Base-by-base conservation (phyloP, 306 rosid species). In the Fagus sylvatica region DNA sequence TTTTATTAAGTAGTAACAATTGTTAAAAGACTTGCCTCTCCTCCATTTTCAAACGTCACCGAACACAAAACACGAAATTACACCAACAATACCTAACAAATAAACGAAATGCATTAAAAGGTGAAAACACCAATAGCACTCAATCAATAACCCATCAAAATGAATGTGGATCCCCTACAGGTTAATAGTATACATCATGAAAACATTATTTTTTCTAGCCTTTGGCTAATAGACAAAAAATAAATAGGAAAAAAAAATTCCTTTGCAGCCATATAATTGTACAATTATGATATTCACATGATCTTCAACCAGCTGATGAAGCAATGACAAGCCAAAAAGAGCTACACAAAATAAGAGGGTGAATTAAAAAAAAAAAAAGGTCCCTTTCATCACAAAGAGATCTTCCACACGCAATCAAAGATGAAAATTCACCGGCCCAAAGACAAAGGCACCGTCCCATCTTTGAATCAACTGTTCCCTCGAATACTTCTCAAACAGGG, bases 371-470 rank as follows among this genome's bases (percentile, higher is more conserved):
- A 61, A 30, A 41, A n/a, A 73, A 67, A 3, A 34, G 34, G 76
- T 43, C 83, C 41, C 78, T 82, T 79, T 74, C 84, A 80, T 41
- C 5, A 73, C 75, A 69, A 78, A 71, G 48, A 73, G 54, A 74
- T 53, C 43, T 53, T 42, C 62, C 66, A 78, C 84, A 84, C 76
- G 82, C 73, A 72, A 81, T 34, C 28, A 32, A 30, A 64, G 13
- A 57, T 43, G 22, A 49, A 32, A 74, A 64, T 74, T 68, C 81
- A 76, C 76, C 78, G 72, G 12, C 89, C 71, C 7, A 53, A 62
- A 48, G 48, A 53, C 53, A 56, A 76, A 60, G 74, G 41, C 87
- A 76, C 86, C 78, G 72, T 62, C 85, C 68, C 51, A 78, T 62
- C 79, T 75, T 69, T 77, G 66, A 49, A 72, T 83, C 85, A 77